Evolutionary conservation across 164 flowering plant species (phyloP).

Genomic region (Pachysandra terminalis): DNA sequence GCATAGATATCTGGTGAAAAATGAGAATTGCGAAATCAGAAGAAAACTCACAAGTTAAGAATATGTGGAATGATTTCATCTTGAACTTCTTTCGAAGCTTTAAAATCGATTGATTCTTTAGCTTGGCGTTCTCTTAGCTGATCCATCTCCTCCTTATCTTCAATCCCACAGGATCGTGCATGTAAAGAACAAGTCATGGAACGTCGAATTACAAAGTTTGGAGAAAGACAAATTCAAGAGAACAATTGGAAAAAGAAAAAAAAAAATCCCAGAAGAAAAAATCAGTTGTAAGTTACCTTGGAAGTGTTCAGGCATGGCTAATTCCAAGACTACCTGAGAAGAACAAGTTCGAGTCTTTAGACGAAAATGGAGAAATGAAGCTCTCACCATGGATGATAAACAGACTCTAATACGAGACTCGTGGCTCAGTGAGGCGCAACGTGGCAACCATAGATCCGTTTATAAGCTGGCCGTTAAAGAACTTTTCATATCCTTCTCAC

Average conservation of each 20-base stretch:
- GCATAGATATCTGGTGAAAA: background rate
- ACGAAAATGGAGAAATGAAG: no score
- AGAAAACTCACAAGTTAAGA: conserved; percentile 56
- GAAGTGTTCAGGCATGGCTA: no score
- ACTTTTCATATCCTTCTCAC: no score
- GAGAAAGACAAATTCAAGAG: background rate
- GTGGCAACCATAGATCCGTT: no score
- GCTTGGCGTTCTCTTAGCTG: conserved; percentile 16
- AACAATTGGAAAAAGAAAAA: background rate
- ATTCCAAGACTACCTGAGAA: no score
- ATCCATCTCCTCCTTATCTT: conserved; percentile 16
- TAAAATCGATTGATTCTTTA: conserved; percentile 26
- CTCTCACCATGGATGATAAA: no score
- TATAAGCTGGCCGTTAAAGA: no score
- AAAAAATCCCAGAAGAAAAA: no score
- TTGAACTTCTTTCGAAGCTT: conserved; percentile 22
- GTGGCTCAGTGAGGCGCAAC: no score
- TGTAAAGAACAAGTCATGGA: background rate
- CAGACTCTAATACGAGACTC: no score
- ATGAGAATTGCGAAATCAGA: background rate
- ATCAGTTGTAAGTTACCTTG: no score
- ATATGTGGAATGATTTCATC: conserved; percentile 63
- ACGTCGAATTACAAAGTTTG: background rate
- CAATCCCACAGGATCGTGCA: background rate
- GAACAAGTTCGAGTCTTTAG: no score